Evolutionary conservation across 768 basidiomycete genomes (phyloP).

Genomic region (Leccinum imitatum): DNA sequence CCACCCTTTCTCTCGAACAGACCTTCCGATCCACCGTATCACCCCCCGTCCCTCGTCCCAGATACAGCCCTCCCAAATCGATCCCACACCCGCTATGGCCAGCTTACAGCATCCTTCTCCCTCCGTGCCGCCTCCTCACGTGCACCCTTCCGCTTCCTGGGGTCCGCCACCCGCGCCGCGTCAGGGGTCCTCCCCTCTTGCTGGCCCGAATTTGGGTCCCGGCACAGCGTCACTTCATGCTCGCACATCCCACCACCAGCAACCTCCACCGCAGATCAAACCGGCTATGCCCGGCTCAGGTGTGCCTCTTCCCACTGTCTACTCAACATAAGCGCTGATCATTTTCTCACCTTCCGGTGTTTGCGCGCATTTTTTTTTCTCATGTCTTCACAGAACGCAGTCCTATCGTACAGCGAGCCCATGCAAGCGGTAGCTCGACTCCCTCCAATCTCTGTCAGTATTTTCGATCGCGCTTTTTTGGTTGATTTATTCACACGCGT

Average conservation of each 20-base stretch:
- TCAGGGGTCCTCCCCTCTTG: constrained; percentile 34
- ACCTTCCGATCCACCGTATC: constrained; percentile 30
- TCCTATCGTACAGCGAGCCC: constrained; percentile 29
- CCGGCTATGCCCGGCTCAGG: constrained; percentile 35
- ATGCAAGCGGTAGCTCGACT: constrained; percentile 25
- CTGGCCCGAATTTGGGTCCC: constrained; percentile 26
- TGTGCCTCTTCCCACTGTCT: constrained; percentile 9
- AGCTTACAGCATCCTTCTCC: constrained; percentile 34
- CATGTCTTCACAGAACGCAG: constrained; percentile 25
- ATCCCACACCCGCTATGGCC: constrained; percentile 33
- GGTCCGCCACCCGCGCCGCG: constrained; percentile 28
- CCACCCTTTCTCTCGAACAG: constrained; percentile 17
- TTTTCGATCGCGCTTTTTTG: background rate
- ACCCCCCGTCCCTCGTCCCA: constrained; percentile 34
- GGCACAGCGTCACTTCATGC: constrained; percentile 24
- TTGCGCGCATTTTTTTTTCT: constrained; percentile 14
- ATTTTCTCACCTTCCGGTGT: background rate
- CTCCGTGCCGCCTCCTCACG: constrained; percentile 30
- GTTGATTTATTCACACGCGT: constrained; percentile 7
- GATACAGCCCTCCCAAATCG: constrained; percentile 27
- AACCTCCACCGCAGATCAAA: constrained; percentile 29
- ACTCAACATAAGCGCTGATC: constrained; percentile 6
- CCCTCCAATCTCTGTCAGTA: constrained; percentile 29
- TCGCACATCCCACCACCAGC: constrained; percentile 30
- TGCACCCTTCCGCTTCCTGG: constrained; percentile 32